These are phyloP conservation scores for Epichloe baconii DNA, from an alignment of 2,329 filamentous ascomycete species.

Conservation along the genomic window DNA sequence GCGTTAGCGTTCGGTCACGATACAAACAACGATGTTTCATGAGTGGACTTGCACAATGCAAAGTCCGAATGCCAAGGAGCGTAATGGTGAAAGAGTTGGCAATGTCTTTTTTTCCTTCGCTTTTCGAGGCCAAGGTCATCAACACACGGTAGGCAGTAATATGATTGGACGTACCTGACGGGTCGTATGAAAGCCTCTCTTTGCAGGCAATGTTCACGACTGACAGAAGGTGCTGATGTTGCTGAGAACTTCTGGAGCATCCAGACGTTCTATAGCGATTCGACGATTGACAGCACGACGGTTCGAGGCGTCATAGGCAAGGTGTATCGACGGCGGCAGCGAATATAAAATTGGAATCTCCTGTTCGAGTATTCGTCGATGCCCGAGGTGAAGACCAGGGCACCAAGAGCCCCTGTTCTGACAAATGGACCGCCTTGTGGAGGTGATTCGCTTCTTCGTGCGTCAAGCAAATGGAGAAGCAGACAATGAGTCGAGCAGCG, in stretches of 20 bases:
- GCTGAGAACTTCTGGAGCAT: not conserved
- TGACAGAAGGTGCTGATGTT: not conserved
- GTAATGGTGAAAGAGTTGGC: not conserved
- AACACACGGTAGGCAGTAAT: not conserved
- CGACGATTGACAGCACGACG: not conserved
- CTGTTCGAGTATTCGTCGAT: not conserved
- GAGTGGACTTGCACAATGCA: not conserved
- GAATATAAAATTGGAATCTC: not conserved
- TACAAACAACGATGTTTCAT: not conserved
- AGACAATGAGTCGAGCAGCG: not conserved
- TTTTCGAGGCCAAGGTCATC: not conserved
- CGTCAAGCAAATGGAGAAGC: not conserved
- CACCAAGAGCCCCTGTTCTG: not conserved
- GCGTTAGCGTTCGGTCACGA: not conserved
- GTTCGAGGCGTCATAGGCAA: not conserved
- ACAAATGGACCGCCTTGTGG: not conserved
- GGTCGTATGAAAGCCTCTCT: not conserved
- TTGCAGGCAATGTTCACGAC: not conserved
- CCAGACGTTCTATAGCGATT: not conserved
- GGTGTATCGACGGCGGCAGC: not conserved
- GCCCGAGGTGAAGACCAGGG: not conserved
- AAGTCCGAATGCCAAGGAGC: not conserved
- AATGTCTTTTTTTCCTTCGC: not conserved
- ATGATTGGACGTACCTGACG: not conserved
- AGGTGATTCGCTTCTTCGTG: not conserved